Evolutionary conservation across 345 rosid species (phyloP).

Genomic region (Lumnitzera littorea): DNA sequence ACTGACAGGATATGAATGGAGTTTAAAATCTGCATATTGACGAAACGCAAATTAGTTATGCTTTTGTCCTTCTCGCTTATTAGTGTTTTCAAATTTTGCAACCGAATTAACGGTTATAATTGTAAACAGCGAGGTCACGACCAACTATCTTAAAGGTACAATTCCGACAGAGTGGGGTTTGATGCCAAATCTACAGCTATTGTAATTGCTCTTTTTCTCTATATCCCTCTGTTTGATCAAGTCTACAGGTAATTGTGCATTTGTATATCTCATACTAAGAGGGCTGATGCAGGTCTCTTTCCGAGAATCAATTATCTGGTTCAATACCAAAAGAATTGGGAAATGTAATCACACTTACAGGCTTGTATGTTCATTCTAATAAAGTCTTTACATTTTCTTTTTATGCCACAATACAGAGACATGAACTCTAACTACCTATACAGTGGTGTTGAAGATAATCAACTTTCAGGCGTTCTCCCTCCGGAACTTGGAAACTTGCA

Average conservation of each 20-base stretch:
- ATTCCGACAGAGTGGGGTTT: slow-evolving; percentile 45
- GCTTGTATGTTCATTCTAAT: slow-evolving; percentile 26
- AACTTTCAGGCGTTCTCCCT: slow-evolving; percentile 27
- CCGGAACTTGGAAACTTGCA: slow-evolving; percentile 23
- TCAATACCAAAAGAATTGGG: slow-evolving; percentile 43
- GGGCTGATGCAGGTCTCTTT: slow-evolving; percentile 23
- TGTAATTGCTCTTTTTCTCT: slow-evolving; percentile 17
- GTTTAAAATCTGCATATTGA: too few relatives aligned
- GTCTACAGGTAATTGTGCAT: not conserved
- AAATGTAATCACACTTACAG: slow-evolving; percentile 28
- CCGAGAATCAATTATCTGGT: slow-evolving; percentile 44
- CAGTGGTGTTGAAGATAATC: slow-evolving; percentile 19
- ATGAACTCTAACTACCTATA: not conserved
- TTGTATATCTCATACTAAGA: not conserved
- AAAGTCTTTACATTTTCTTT: not conserved
- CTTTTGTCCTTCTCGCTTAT: too few relatives aligned
- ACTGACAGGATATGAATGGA: too few relatives aligned
- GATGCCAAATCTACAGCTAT: slow-evolving; percentile 13
- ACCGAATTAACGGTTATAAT: too few relatives aligned
- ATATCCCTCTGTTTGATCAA: not conserved
- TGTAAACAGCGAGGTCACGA: slow-evolving; percentile 32
- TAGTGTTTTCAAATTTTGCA: too few relatives aligned
- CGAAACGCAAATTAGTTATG: too few relatives aligned
- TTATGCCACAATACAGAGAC: not conserved
- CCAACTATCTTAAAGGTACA: slow-evolving; percentile 46